These are phyloP conservation scores for Epichloe hybrida DNA, from an alignment of 2,329 filamentous ascomycete species.

Conservation along the genomic window DNA sequence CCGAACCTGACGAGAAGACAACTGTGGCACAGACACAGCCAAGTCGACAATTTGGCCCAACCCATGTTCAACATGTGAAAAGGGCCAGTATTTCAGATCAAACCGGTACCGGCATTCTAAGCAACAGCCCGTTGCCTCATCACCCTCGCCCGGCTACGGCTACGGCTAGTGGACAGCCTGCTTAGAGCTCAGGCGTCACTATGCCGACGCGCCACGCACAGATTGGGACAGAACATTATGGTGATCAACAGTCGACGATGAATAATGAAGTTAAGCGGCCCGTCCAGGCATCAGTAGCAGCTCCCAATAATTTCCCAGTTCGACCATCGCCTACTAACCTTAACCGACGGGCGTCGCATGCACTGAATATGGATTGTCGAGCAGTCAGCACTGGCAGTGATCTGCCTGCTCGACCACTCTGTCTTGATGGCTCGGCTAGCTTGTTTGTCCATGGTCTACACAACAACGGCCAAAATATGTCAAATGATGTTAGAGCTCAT, in stretches of 20 bases:
- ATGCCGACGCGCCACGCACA: neutral
- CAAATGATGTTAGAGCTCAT: neutral
- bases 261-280: neutral
- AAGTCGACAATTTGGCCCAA: neutral
- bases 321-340: neutral
- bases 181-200: conserved; percentile 8
- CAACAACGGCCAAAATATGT: neutral
- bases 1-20: neutral
- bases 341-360: neutral
- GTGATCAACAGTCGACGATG: neutral
- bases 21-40: too few species aligned
- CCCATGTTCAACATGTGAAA: neutral
- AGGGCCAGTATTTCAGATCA: neutral
- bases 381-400: neutral
- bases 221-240: neutral
- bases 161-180: conserved; percentile 7
- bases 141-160: neutral
- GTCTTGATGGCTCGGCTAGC: neutral
- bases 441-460: neutral
- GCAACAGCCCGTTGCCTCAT: neutral
- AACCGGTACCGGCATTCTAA: neutral
- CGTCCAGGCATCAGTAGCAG: neutral
- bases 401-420: neutral
- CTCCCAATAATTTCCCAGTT: neutral
- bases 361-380: neutral